Evolutionary conservation across 2,329 filamentous ascomycete species (phyloP).

Genomic region (Pseudomassariella vexata): DNA sequence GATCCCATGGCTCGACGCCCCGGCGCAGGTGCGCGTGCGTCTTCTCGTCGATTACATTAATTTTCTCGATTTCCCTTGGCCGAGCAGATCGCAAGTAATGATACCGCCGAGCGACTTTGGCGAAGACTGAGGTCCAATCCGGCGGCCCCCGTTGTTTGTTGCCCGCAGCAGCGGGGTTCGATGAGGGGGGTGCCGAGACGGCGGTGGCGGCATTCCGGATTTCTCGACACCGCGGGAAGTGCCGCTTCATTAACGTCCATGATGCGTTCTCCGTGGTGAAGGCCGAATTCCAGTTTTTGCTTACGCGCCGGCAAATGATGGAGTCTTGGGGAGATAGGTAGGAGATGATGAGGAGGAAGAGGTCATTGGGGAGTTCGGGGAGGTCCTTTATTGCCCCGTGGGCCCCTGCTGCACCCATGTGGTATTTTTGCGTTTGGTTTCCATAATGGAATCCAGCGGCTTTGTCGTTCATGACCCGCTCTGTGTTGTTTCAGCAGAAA

Average conservation of each 20-base stretch:
- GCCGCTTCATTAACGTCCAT: slow-evolving; percentile 39
- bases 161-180: not conserved
- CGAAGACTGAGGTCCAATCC: slow-evolving; percentile 39
- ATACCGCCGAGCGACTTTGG: slow-evolving; percentile 47
- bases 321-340: slow-evolving; percentile 44
- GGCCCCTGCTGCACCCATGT: too few species aligned
- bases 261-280: slow-evolving; percentile 44
- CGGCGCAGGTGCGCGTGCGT: slow-evolving; percentile 13
- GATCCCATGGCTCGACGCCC: slow-evolving; percentile 38
- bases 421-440: too few species aligned
- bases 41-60: slow-evolving; percentile 31
- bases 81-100: slow-evolving; percentile 42
- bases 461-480: too few species aligned
- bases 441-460: too few species aligned
- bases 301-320: slow-evolving; percentile 47
- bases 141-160: slow-evolving; percentile 7
- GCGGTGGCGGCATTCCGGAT: slow-evolving; percentile 26
- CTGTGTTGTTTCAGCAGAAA: too few species aligned
- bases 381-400: too few species aligned
- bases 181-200: too few species aligned
- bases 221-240: slow-evolving; percentile 50
- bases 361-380: slow-evolving; percentile 46
- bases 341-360: slow-evolving; percentile 49
- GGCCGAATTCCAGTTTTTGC: slow-evolving; percentile 37
- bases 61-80: slow-evolving; percentile 39